phyloP scores from a whole-genome alignment of 2,329 filamentous ascomycete genomes.

The Cordyceps tenuipes region DNA sequence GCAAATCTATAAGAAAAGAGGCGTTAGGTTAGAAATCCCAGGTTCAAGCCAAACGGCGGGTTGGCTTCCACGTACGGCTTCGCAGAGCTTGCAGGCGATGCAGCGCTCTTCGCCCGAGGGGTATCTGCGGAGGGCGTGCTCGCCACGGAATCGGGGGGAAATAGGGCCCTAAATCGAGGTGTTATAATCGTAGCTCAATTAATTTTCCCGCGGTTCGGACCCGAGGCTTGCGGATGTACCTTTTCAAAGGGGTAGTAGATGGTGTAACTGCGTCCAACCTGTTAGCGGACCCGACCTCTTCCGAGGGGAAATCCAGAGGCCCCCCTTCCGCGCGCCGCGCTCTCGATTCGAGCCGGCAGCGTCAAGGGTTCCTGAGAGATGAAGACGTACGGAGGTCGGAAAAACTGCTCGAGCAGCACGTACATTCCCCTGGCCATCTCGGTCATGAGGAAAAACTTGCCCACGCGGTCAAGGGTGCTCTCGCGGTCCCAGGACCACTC shows the following conservation, averaged over 20 bases:
- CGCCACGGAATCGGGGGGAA: slow-evolving; percentile 93
- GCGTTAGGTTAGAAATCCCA: background rate
- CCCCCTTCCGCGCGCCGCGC: background rate
- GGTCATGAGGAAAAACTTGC: slow-evolving; percentile 89
- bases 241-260: slow-evolving; percentile 99
- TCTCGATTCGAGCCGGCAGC: slow-evolving; percentile 1
- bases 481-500: slow-evolving; percentile 77
- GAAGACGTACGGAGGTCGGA: slow-evolving; percentile 81
- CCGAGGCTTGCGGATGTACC: slow-evolving; percentile 30
- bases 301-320: background rate
- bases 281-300: slow-evolving; percentile 5
- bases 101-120: slow-evolving; percentile 97
- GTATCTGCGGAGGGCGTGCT: slow-evolving; percentile 93
- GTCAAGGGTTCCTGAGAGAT: background rate
- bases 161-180: slow-evolving; percentile 62
- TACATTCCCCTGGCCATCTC: slow-evolving; percentile 99
- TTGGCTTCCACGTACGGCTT: slow-evolving; percentile 53
- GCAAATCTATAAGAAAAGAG: slow-evolving; percentile 54
- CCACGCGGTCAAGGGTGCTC: slow-evolving; percentile 70
- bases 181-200: background rate
- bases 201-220: background rate
- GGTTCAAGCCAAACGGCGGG: background rate
- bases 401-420: slow-evolving; percentile 93
- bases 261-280: slow-evolving; percentile 63
- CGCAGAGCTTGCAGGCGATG: slow-evolving; percentile 99